phyloP scores from a whole-genome alignment of 2,329 filamentous ascomycete genomes.

The Epichloe scottii region DNA sequence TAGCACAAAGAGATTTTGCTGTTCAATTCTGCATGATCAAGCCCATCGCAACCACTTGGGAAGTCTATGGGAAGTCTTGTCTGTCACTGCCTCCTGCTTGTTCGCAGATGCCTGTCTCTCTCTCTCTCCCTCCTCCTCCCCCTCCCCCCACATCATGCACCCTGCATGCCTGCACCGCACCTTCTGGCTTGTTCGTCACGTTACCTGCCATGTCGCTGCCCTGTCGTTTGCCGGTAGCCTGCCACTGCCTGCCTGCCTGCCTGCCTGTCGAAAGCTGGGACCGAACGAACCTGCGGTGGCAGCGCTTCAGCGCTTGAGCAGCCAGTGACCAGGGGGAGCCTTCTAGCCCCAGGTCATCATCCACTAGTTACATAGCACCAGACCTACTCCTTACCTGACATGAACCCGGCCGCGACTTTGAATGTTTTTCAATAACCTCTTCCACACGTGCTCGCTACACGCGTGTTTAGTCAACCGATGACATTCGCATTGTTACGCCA shows the following conservation, averaged over 20 bases:
- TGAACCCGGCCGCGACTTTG: not conserved
- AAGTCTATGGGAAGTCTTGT: too few species aligned
- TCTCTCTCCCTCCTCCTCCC: not conserved
- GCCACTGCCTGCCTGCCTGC: not conserved
- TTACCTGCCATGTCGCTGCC: not conserved
- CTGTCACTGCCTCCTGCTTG: not conserved
- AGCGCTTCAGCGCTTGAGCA: conserved; percentile 1
- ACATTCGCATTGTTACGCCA: not conserved
- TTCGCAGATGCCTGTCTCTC: not conserved
- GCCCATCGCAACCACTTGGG: too few species aligned
- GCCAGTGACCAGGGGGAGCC: not conserved
- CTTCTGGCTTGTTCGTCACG: conserved; percentile 1
- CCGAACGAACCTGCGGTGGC: not conserved
- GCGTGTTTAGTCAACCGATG: not conserved
- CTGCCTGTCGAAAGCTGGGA: not conserved
- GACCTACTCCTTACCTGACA: too few species aligned
- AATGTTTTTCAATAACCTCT: not conserved
- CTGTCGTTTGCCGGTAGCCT: not conserved
- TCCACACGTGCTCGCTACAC: not conserved
- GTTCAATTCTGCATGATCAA: too few species aligned
- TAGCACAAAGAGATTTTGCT: too few species aligned
- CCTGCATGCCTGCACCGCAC: not conserved
- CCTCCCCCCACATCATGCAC: not conserved
- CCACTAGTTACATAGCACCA: not conserved
- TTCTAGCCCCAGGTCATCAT: not conserved